These are phyloP conservation scores for Penicillium sp. DNA, from an alignment of 2,329 filamentous ascomycete species.

Conservation along the genomic window DNA sequence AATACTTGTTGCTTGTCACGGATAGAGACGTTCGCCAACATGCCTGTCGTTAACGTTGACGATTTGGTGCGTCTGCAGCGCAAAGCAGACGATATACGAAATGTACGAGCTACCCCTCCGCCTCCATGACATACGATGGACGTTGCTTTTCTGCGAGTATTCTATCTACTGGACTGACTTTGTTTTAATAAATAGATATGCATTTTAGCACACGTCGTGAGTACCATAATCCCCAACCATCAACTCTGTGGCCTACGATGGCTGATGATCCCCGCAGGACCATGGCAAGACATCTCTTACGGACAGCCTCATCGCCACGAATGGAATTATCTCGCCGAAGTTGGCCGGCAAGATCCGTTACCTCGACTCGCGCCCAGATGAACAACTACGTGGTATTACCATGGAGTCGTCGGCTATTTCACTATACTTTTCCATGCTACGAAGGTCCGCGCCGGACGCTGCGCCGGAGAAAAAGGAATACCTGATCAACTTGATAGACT, in stretches of 20 bases:
- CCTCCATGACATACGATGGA: slow-evolving; percentile 23
- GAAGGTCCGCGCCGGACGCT: slow-evolving; percentile 65
- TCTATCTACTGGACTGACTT: slow-evolving; percentile 23
- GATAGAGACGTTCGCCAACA: slow-evolving; percentile 40
- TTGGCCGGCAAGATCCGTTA: slow-evolving; percentile 97
- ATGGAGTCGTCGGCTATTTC: slow-evolving; percentile 99
- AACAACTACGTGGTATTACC: slow-evolving; percentile 95
- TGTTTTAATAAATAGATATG: slow-evolving; percentile 64
- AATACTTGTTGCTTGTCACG: neutral
- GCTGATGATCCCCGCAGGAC: slow-evolving; percentile 52
- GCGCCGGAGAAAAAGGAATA: slow-evolving; percentile 77
- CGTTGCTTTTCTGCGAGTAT: slow-evolving; percentile 6
- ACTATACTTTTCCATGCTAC: slow-evolving; percentile 86
- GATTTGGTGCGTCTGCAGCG: slow-evolving; percentile 87
- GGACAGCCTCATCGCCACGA: slow-evolving; percentile 92
- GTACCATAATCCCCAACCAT: slow-evolving; percentile 25
- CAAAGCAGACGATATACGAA: slow-evolving; percentile 83
- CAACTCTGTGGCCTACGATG: neutral
- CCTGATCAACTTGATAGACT: slow-evolving; percentile 95
- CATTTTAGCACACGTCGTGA: slow-evolving; percentile 85
- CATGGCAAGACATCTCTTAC: slow-evolving; percentile 98
- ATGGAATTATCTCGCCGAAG: slow-evolving; percentile 98
- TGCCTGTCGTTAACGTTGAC: slow-evolving; percentile 89
- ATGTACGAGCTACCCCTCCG: slow-evolving; percentile 57
- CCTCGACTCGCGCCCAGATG: slow-evolving; percentile 91